Evolutionary conservation across 495 filamentous ascomycete genomes (phyloP).

Genomic region (Talaromyces ruber): DNA sequence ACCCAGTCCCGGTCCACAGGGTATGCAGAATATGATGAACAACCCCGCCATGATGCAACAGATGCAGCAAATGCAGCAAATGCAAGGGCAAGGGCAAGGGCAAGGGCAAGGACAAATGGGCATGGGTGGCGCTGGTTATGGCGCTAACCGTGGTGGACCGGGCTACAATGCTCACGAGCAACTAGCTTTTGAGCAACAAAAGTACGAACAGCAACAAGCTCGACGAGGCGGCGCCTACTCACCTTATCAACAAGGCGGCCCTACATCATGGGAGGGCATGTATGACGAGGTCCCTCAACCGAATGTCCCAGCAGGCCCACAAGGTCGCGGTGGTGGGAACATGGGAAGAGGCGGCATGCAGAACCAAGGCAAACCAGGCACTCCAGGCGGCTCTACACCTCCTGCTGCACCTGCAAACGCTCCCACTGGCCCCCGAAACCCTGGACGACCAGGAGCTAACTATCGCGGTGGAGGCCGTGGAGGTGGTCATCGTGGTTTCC

Average conservation of each 20-base stretch:
- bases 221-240: constrained; percentile 35
- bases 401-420: constrained; percentile 84
- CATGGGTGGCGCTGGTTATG: constrained; percentile 13
- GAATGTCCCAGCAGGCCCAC: constrained; percentile 47
- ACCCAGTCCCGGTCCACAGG: constrained; percentile 31
- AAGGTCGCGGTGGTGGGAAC: constrained; percentile 40
- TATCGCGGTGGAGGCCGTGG: constrained; percentile 91
- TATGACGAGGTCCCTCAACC: constrained; percentile 97
- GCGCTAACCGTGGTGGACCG: constrained; percentile 31
- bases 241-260: constrained; percentile 47
- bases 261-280: constrained; percentile 96
- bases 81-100: constrained; percentile 43
- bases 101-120: constrained; percentile 11
- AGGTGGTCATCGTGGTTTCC: constrained; percentile 59
- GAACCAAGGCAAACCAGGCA: constrained; percentile 15
- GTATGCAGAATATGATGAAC: constrained; percentile 44
- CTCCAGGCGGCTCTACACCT: constrained; percentile 29
- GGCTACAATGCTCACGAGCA: constrained; percentile 69
- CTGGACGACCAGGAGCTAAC: constrained; percentile 86
- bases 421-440: constrained; percentile 93
- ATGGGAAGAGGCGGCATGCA: constrained; percentile 41
- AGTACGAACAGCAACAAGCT: constrained; percentile 70
- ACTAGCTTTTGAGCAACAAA: constrained; percentile 78
- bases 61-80: constrained; percentile 62
- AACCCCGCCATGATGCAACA: constrained; percentile 68